These are phyloP conservation scores for Fragilaria radians DNA, from an alignment of 108 stramenopile genomes.

Conservation along the genomic window DNA sequence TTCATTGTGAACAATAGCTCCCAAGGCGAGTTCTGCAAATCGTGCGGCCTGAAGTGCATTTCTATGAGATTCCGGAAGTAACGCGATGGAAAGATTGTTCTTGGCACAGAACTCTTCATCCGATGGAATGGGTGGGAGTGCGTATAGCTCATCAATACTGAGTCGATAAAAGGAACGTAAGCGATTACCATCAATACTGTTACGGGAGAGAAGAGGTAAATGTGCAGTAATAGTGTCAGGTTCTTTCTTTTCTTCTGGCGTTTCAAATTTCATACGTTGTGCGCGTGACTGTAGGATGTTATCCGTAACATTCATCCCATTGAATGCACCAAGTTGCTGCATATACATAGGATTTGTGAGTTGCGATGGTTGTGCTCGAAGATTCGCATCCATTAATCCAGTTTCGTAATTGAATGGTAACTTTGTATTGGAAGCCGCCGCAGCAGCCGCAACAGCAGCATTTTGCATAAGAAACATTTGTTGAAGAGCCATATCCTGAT, in stretches of 20 bases:
- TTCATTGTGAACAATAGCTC: constrained; percentile 77
- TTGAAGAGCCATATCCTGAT: constrained; percentile 3
- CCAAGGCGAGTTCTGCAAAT: constrained; percentile 77
- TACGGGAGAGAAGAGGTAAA: constrained; percentile 49
- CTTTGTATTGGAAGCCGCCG: not conserved
- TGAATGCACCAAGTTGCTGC: constrained; percentile 1
- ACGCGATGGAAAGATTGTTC: constrained; percentile 31
- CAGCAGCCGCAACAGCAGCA: constrained; percentile 11
- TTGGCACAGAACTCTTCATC: constrained; percentile 62
- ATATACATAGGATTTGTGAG: not conserved
- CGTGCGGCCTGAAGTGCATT: constrained; percentile 70
- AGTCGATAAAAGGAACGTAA: constrained; percentile 66
- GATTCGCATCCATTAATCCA: constrained; percentile 10
- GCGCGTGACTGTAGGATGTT: constrained; percentile 11
- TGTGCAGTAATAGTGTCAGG: constrained; percentile 40
- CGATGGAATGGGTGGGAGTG: constrained; percentile 68
- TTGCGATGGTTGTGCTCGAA: constrained; percentile 16
- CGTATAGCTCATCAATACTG: constrained; percentile 59
- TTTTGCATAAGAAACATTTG: constrained; percentile 28
- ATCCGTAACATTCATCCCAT: not conserved
- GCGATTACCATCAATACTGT: constrained; percentile 50
- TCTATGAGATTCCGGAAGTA: constrained; percentile 58
- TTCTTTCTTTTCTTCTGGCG: constrained; percentile 25
- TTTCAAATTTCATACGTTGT: constrained; percentile 31
- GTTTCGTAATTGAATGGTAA: not conserved